Conservation (phyloP, 192 early-diverging fungal genomes). For the Mortierella hygrophila region DNA sequence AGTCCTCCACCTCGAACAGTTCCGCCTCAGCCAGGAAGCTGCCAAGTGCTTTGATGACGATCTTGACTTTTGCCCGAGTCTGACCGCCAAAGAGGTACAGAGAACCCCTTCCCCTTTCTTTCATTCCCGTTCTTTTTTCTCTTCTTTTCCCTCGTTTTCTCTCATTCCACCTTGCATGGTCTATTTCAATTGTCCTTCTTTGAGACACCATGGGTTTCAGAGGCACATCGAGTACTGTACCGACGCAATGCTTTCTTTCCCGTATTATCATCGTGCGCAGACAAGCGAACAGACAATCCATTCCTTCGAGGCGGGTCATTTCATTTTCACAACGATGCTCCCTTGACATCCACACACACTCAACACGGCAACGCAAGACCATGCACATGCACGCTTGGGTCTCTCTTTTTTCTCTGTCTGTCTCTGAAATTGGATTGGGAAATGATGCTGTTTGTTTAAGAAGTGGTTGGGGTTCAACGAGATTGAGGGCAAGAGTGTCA, state of each 20-base stretch:
- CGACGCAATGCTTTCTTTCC: background rate
- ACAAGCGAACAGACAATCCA: background rate
- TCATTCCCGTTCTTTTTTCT: background rate
- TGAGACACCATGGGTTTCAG: background rate
- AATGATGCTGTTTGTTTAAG: slow-evolving; percentile 8
- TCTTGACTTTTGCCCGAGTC: slow-evolving; percentile 68
- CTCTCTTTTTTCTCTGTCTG: slow-evolving; percentile 4
- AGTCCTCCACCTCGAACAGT: slow-evolving; percentile 60
- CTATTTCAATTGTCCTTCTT: background rate
- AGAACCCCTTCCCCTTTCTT: background rate
- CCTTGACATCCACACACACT: background rate
- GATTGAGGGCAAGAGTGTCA: background rate
- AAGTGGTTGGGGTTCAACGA: background rate
- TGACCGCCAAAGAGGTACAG: slow-evolving; percentile 64
- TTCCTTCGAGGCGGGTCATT: background rate
- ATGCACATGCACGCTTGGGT: slow-evolving; percentile 16
- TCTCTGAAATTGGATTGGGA: background rate
- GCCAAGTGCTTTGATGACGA: slow-evolving; percentile 70
- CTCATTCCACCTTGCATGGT: slow-evolving; percentile 2
- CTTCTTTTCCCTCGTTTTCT: slow-evolving; percentile 1
- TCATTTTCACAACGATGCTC: background rate
- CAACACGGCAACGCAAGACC: background rate
- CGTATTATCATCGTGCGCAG: background rate
- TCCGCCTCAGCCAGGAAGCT: slow-evolving; percentile 61
- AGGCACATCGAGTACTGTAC: background rate